These are phyloP conservation scores for Magnusiomyces suaveolens DNA, from an alignment of 1,139 yeast genomes.

Conservation along the genomic window DNA sequence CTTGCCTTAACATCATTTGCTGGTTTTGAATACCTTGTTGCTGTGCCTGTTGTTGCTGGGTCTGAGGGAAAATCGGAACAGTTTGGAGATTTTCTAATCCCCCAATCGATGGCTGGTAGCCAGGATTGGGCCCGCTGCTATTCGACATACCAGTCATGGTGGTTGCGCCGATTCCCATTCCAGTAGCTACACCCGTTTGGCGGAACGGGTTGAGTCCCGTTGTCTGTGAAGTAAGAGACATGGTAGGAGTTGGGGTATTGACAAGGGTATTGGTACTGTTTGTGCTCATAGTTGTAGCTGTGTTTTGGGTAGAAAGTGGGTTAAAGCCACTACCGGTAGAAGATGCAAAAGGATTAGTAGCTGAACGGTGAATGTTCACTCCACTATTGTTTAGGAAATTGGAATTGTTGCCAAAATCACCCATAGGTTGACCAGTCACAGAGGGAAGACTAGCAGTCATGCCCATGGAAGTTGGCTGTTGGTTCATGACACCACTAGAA, in stretches of 20 bases:
- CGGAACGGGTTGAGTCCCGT: slow-evolving; percentile 15
- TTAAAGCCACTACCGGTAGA: slow-evolving; percentile 29
- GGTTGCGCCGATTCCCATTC: background rate
- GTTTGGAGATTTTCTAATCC: background rate
- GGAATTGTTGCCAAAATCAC: slow-evolving; percentile 24
- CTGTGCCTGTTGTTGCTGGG: background rate
- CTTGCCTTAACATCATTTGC: background rate
- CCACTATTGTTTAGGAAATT: slow-evolving; percentile 24
- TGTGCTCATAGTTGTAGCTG: background rate
- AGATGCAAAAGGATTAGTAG: slow-evolving; percentile 42
- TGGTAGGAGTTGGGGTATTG: background rate
- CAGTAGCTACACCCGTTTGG: slow-evolving; percentile 1
- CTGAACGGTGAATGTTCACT: slow-evolving; percentile 28
- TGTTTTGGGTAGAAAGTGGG: slow-evolving; percentile 20
- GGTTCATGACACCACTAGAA: slow-evolving; percentile 13
- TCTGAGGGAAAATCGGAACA: background rate
- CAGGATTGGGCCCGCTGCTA: background rate
- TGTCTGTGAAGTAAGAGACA: background rate
- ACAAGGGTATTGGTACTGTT: background rate
- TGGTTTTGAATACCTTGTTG: background rate
- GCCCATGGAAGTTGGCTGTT: background rate
- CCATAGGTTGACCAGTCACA: slow-evolving; percentile 4
- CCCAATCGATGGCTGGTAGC: slow-evolving; percentile 2
- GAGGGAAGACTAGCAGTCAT: background rate
- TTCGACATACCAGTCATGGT: background rate